Conservation (phyloP, 2,329 filamentous ascomycete genomes). For the Hymenotorrendiella dingleyae region DNA sequence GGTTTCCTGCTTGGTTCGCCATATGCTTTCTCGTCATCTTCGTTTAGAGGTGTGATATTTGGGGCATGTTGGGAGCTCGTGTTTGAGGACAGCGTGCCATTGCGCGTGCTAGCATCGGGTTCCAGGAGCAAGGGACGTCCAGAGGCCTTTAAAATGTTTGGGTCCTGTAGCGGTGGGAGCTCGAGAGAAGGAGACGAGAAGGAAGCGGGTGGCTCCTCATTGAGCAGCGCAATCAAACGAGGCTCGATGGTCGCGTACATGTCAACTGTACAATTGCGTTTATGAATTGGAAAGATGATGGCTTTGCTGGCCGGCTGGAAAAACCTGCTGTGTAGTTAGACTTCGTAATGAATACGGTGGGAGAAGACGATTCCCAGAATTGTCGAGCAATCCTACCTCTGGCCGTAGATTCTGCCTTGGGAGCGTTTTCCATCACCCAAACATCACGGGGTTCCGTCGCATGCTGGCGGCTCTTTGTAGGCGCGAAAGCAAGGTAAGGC, state of each 20-base stretch:
- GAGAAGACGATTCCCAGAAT: too few relatives aligned
- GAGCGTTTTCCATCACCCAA: too few relatives aligned
- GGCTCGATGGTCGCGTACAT: slow-evolving; percentile 53
- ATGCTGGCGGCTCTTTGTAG: too few relatives aligned
- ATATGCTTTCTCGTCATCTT: slow-evolving; percentile 29
- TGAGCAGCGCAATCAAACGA: slow-evolving; percentile 59
- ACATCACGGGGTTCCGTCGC: too few relatives aligned
- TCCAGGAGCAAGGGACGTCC: slow-evolving; percentile 45
- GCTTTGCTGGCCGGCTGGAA: too few relatives aligned
- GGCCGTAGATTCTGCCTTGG: too few relatives aligned
- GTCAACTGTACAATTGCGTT: too few relatives aligned
- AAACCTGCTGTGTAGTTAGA: too few relatives aligned
- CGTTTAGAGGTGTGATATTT: slow-evolving; percentile 11
- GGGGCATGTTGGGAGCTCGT: slow-evolving; percentile 12
- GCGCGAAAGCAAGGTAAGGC: too few relatives aligned
- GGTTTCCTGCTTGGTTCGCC: slow-evolving; percentile 14
- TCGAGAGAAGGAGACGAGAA: slow-evolving; percentile 39
- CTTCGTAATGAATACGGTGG: too few relatives aligned
- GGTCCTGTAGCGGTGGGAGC: slow-evolving; percentile 48
- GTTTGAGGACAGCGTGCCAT: slow-evolving; percentile 15
- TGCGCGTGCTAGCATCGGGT: slow-evolving; percentile 36
- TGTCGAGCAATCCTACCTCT: too few relatives aligned
- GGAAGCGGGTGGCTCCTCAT: slow-evolving; percentile 43
- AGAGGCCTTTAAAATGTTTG: slow-evolving; percentile 38
- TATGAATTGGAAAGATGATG: too few relatives aligned